Evolutionary conservation across 139 green algal genomes (phyloP), one percentile per base, ranked within the genome.

Genomic region (Pleodorina starrii): DNA sequence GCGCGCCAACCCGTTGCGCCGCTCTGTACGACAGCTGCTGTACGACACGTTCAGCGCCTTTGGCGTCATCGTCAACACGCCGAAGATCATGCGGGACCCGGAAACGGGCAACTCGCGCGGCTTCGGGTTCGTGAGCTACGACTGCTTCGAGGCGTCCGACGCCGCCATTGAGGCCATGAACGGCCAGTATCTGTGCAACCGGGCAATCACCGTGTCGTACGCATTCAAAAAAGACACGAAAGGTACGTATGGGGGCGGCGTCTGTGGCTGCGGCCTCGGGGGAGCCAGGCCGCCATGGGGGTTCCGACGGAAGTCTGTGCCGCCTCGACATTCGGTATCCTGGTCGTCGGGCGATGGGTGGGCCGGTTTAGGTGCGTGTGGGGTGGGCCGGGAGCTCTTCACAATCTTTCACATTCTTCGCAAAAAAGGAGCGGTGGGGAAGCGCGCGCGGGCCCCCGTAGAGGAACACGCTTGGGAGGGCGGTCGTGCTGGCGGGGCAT

Each of bases 31-130:
- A 11, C 81, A 98, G 96, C 93, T 99, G 35, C 91, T 99, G 72
- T 99, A 99, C 92, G 98, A 99, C 94, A 99, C 98, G 0, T 99
- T 99, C 94, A 96, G 92, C 50, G 98, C 98, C 0, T 99, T 99
- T 92, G 98, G 98, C 44, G 96, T 99, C 57, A 96, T 99, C 57
- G 92, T 99, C 36, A 90, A 77, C 29, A 98, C 97, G 17, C 98
- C 98, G 40, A 99, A 99, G 93, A 97, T 99, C 91, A 99, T 99
- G 97, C 93, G 98, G 0, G 98, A 99, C 88, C 97, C 97, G 0
- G 98, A 99, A 43, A 98, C 95, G 0, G 98, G 97, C 80, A 94
- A 93, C 87, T 92, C 85, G 35, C 86, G 91, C 57, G 98, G 98
- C 38, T 99, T 99, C 94, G 98, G 98, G 32, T 99, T 99, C 92